Evolutionary conservation across 805 yeast species (phyloP), one percentile per base, ranked within the genome.

Genomic region (Candida awuae): DNA sequence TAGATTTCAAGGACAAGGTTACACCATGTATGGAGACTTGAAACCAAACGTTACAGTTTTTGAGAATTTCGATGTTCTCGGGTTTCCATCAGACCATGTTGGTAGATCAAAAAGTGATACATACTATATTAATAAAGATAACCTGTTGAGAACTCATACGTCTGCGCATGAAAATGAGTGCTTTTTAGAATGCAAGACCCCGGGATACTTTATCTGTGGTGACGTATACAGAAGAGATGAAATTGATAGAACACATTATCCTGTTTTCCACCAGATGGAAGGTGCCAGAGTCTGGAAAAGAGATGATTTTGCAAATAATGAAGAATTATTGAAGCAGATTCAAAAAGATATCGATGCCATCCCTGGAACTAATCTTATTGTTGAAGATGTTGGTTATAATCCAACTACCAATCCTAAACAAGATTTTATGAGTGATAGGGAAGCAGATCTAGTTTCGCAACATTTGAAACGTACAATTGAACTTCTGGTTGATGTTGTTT

Each of bases 211-310:
- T 47, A 88, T 92, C 34, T 73, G 94, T 10, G 98, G 97, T 1
- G 98, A 92, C 59, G 98, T 92, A 8, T 92, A 88, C 56, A 72
- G 98, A 53, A 73, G 95, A 52, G 98, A 92, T 61, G 95, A 90
- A 53, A 85, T 92, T 41, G 98, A 92, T 60, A 71, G 84, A 48
- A 87, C 97, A 0, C 98, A 92, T 59, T 92, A 92, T 56, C 97
- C 98, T 1, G 97, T 84, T 1, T 92, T 92, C 63, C 97, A 92
- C 54, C 98, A 92, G 61, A 77, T 92, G 86, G 98, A 92, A 62
- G 98, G 97, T 34, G 97, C 95, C 3, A 67, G 92, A 43, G 59
- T 80, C 2, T 92, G 97, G 97, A 64, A 73, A 7, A 65, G 80
- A 38, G 56, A 60, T 10, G 70, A 67, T 3, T 59, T 53, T 22